phyloP scores from a whole-genome alignment of 352 stramenopile genomes.

The Peronospora belbahrii region DNA sequence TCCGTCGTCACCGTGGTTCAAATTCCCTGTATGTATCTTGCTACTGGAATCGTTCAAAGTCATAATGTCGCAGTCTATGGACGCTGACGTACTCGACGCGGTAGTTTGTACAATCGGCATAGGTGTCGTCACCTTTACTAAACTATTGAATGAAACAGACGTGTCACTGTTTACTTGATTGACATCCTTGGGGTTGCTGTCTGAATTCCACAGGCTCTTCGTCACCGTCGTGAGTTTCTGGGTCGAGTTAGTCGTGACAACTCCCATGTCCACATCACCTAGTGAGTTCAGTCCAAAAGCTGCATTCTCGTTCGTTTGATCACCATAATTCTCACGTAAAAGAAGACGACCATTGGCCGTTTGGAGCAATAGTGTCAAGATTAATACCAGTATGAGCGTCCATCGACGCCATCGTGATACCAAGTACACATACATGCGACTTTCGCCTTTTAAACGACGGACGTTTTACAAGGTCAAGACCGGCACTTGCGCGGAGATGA shows the following conservation, averaged over 20 bases:
- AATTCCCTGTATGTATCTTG: not conserved
- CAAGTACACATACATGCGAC: conserved; percentile 23
- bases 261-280: conserved; percentile 3
- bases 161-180: conserved; percentile 6
- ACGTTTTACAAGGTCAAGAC: conserved; percentile 23
- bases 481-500: not conserved
- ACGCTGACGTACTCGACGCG: not conserved
- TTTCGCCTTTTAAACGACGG: conserved; percentile 3
- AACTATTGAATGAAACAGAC: conserved; percentile 16
- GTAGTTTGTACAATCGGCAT: not conserved
- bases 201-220: conserved; percentile 6
- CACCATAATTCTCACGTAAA: not conserved
- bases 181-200: conserved; percentile 6
- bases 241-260: conserved; percentile 13
- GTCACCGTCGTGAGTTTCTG: conserved; percentile 9
- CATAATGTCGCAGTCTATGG: not conserved
- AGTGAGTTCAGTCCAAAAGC: not conserved
- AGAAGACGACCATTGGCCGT: conserved; percentile 7
- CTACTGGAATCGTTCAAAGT: not conserved
- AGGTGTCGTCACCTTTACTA: conserved; percentile 5
- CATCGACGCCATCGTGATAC: conserved; percentile 24
- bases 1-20: conserved; percentile 3
- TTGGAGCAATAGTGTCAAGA: conserved; percentile 6
- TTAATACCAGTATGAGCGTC: conserved; percentile 3
- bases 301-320: not conserved